A percentile compares a stretch with the other conserved stretches of the same genome.
phyloP scores from a whole-genome alignment of 1,284 basidiomycete genomes.

The Kalmanozyma brasiliensis region DNA sequence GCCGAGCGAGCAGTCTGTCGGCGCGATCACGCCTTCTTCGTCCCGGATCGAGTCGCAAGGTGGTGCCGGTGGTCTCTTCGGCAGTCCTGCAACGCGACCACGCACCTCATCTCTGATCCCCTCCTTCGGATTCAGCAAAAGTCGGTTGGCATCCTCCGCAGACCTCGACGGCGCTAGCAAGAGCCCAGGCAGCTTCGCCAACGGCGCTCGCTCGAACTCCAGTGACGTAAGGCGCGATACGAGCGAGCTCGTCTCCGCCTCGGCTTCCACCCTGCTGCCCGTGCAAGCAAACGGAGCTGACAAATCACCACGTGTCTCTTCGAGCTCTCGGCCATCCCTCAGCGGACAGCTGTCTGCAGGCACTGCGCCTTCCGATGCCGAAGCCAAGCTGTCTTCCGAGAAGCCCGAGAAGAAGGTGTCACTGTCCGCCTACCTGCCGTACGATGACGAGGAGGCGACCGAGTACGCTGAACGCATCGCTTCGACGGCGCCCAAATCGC shows the following conservation, averaged over 20 bases:
- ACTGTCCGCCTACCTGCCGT: conserved; percentile 40
- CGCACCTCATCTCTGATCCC: conserved; percentile 58
- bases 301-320: conserved; percentile 23
- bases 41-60: conserved; percentile 54
- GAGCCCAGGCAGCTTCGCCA: conserved; percentile 32
- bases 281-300: conserved; percentile 11
- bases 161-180: conserved; percentile 36
- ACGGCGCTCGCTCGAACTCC: conserved; percentile 17
- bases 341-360: conserved; percentile 31
- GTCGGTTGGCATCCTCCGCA: conserved; percentile 39
- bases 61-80: conserved; percentile 54
- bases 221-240: conserved; percentile 26
- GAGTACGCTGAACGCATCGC: conserved; percentile 51
- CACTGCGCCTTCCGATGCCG: conserved; percentile 18
- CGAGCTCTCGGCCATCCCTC: conserved; percentile 41
- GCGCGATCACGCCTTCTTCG: conserved; percentile 26
- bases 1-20: conserved; percentile 30
- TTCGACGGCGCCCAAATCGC: conserved; percentile 31
- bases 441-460: conserved; percentile 47
- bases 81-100: conserved; percentile 36
- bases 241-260: conserved; percentile 9
- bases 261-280: conserved; percentile 6
- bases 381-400: conserved; percentile 14
- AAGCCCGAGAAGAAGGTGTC: conserved; percentile 40
- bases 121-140: conserved; percentile 43